These are phyloP conservation scores for Penicillium diatomitis DNA, from an alignment of 495 filamentous ascomycete genomes.

Conservation along the genomic window DNA sequence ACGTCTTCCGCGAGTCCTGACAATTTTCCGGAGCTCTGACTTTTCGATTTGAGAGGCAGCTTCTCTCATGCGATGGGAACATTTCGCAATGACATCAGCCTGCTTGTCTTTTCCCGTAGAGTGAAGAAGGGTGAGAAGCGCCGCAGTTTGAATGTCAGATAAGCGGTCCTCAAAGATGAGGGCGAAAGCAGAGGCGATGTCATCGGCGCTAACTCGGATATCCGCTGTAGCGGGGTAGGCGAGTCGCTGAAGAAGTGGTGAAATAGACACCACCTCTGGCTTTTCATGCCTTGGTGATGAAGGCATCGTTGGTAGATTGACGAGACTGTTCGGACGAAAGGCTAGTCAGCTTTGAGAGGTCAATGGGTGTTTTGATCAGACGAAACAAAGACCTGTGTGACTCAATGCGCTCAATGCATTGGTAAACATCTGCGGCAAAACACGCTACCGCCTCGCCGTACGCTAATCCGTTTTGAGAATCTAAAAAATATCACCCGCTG, in stretches of 20 bases:
- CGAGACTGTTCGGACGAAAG: not conserved
- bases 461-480: slow-evolving; percentile 10
- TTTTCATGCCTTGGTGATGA: slow-evolving; percentile 12
- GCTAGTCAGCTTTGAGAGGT: not conserved
- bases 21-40: slow-evolving; percentile 45
- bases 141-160: slow-evolving; percentile 71
- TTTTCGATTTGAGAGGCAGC: slow-evolving; percentile 60
- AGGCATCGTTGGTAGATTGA: slow-evolving; percentile 8
- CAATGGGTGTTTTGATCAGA: slow-evolving; percentile 1
- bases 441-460: slow-evolving; percentile 1
- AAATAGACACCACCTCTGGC: slow-evolving; percentile 55
- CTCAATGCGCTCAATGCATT: slow-evolving; percentile 10
- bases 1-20: slow-evolving; percentile 44
- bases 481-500: slow-evolving; percentile 21
- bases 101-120: slow-evolving; percentile 73
- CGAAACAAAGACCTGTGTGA: slow-evolving; percentile 4
- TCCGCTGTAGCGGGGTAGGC: slow-evolving; percentile 53
- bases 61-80: slow-evolving; percentile 58
- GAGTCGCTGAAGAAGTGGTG: slow-evolving; percentile 69
- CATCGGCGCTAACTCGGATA: slow-evolving; percentile 54
- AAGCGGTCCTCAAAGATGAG: slow-evolving; percentile 81
- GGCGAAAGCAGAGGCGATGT: slow-evolving; percentile 80
- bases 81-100: slow-evolving; percentile 71
- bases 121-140: slow-evolving; percentile 79
- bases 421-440: slow-evolving; percentile 11